Percentiles rank a stretch among this genome's conserved stretches.
Conservation (phyloP, 192 early-diverging fungal species). For the Piromyces sp. region DNA sequence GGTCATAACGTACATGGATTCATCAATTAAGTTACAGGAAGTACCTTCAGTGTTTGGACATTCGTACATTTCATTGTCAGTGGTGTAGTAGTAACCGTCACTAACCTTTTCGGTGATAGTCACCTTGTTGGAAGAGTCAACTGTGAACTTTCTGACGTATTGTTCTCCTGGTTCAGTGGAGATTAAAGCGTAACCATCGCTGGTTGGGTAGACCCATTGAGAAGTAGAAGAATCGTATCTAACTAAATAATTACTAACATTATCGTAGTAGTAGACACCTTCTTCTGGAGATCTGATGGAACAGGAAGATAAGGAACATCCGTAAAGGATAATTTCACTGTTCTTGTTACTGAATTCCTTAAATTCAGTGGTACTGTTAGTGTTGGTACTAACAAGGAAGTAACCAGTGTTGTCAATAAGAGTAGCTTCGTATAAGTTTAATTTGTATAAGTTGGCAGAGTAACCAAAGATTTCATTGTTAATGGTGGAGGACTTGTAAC, state of each 20-base stretch:
- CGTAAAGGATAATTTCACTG: not conserved
- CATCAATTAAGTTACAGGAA: not conserved
- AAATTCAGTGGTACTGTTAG: not conserved
- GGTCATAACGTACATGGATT: not conserved
- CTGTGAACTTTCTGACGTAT: not conserved
- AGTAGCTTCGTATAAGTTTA: not conserved
- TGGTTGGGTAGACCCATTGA: not conserved
- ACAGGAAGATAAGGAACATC: not conserved
- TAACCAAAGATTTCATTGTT: not conserved
- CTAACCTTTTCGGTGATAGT: not conserved
- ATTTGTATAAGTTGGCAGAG: not conserved
- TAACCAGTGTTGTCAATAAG: not conserved
- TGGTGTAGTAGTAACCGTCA: not conserved
- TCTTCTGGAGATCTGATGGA: not conserved
- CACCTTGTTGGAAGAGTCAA: not conserved
- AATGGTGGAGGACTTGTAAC: not conserved
- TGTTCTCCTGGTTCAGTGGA: not conserved
- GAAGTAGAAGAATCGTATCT: not conserved
- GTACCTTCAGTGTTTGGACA: not conserved
- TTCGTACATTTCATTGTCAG: not conserved
- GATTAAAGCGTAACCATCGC: not conserved
- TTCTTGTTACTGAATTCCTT: not conserved
- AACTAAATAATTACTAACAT: not conserved
- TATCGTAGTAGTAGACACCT: not conserved
- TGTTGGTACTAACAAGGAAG: not conserved